Evolutionary conservation across 805 yeast species (phyloP).

Genomic region (Ogataea siamensis): DNA sequence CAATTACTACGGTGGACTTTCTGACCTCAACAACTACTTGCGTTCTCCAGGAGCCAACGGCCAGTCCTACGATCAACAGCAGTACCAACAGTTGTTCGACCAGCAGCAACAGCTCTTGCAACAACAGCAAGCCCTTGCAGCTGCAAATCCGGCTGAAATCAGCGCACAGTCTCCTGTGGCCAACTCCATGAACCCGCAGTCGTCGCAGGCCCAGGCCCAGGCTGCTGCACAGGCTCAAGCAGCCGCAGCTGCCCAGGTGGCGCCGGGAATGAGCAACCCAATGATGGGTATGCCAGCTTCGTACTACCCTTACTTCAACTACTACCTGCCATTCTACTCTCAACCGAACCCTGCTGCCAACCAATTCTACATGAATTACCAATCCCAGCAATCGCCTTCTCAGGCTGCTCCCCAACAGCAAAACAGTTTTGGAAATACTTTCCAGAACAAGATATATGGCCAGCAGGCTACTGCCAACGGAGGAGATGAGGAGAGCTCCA

Average conservation of each 20-base stretch:
- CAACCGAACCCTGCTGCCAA: conserved; percentile 31
- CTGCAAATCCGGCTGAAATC: conserved; percentile 16
- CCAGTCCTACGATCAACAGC: conserved; percentile 28
- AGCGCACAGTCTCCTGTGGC: conserved; percentile 24
- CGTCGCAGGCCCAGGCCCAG: conserved; percentile 18
- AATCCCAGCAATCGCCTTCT: conserved; percentile 27
- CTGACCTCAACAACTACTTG: conserved; percentile 29
- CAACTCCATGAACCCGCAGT: conserved; percentile 15
- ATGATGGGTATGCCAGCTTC: conserved; percentile 33
- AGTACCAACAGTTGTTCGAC: conserved; percentile 25
- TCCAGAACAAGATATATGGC: conserved; percentile 30
- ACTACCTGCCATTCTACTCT: conserved; percentile 31
- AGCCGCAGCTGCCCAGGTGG: conserved; percentile 17
- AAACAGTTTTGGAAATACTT: conserved; percentile 22
- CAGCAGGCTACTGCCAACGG: conserved; percentile 26
- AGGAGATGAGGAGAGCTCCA: conserved; percentile 15
- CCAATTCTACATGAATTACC: conserved; percentile 30
- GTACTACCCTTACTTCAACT: conserved; percentile 34
- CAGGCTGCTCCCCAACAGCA: conserved; percentile 23
- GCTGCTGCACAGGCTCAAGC: conserved; percentile 22
- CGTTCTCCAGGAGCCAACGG: conserved; percentile 25
- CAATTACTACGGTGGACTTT: conserved; percentile 25
- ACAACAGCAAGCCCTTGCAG: conserved; percentile 18
- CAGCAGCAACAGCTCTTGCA: conserved; percentile 24
- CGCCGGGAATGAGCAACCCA: conserved; percentile 29